phyloP scores from a whole-genome alignment of 768 basidiomycete species.

The Stropharia rugosoannulata region DNA sequence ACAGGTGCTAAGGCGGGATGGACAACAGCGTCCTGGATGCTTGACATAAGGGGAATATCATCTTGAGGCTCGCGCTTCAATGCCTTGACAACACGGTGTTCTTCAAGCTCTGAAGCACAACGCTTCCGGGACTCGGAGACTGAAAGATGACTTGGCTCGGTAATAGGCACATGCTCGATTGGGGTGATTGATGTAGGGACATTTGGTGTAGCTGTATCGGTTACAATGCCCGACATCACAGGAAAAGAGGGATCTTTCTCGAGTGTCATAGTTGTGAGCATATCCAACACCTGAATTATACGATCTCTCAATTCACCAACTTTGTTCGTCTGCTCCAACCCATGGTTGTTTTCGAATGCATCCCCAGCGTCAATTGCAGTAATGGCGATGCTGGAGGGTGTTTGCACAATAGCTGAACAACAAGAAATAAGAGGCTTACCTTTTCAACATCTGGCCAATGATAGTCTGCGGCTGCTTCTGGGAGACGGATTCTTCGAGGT shows the following conservation, averaged over 20 bases:
- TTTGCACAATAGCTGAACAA: slow-evolving; percentile 16
- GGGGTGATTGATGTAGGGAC: slow-evolving; percentile 8
- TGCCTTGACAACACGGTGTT: slow-evolving; percentile 41
- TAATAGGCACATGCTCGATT: slow-evolving; percentile 19
- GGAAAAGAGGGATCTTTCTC: slow-evolving; percentile 12
- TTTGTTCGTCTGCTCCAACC: slow-evolving; percentile 44
- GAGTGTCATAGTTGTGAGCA: slow-evolving; percentile 46
- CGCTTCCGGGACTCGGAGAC: slow-evolving; percentile 42
- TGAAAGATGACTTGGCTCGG: slow-evolving; percentile 22
- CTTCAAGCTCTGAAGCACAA: slow-evolving; percentile 42
- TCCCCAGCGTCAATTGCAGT: slow-evolving; percentile 58
- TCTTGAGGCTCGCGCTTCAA: slow-evolving; percentile 50
- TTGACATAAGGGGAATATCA: slow-evolving; percentile 31
- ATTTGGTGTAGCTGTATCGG: slow-evolving; percentile 11
- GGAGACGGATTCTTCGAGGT: slow-evolving; percentile 20
- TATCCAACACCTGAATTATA: slow-evolving; percentile 51
- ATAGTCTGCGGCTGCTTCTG: slow-evolving; percentile 29
- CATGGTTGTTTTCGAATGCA: slow-evolving; percentile 47
- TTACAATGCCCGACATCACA: slow-evolving; percentile 11
- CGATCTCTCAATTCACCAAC: slow-evolving; percentile 57
- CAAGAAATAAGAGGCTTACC: slow-evolving; percentile 38
- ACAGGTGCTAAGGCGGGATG: slow-evolving; percentile 1
- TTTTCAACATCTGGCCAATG: slow-evolving; percentile 44
- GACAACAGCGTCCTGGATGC: slow-evolving; percentile 19
- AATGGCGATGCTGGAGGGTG: slow-evolving; percentile 50